Percentiles rank a stretch among this genome's conserved stretches.
phyloP scores from a whole-genome alignment of 306 rosid species.

The Macrotyloma uniflorum region DNA sequence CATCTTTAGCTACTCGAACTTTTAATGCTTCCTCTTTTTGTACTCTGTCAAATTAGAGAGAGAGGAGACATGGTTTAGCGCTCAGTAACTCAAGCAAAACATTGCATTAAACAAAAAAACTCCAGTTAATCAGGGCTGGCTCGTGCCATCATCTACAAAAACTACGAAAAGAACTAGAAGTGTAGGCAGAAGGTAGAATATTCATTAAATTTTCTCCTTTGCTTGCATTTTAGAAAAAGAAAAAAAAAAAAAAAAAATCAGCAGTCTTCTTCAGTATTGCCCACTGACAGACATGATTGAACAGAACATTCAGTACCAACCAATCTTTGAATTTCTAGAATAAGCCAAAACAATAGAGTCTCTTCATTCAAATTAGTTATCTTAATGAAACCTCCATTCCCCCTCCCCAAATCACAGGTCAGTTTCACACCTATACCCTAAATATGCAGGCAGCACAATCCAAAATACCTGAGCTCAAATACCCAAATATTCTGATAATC shows the following conservation, averaged over 20 bases:
- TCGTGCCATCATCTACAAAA: constrained; percentile 12
- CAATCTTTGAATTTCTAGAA: constrained; percentile 14
- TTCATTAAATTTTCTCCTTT: neutral
- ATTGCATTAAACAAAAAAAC: constrained; percentile 20
- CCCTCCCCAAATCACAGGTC: neutral
- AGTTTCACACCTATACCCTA: neutral
- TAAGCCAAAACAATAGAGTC: constrained; percentile 9
- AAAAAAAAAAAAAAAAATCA: no score
- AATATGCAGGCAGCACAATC: neutral
- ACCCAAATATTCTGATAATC: constrained; percentile 4
- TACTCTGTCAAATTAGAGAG: constrained; percentile 51
- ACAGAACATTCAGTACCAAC: neutral
- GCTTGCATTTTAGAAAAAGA: neutral
- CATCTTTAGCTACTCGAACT: constrained; percentile 75
- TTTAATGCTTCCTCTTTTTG: constrained; percentile 94
- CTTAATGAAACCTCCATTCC: neutral
- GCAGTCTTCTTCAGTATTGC: neutral
- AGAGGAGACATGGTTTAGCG: neutral
- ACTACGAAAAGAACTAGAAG: constrained; percentile 15
- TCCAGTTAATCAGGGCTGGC: neutral
- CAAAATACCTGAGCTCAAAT: neutral
- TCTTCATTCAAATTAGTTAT: neutral
- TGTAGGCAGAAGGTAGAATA: constrained; percentile 13
- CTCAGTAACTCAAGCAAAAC: constrained; percentile 30
- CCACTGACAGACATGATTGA: constrained; percentile 12